Evolutionary conservation across 2,329 filamentous ascomycete species (phyloP).

Genomic region (Diaporthe ilicicola): DNA sequence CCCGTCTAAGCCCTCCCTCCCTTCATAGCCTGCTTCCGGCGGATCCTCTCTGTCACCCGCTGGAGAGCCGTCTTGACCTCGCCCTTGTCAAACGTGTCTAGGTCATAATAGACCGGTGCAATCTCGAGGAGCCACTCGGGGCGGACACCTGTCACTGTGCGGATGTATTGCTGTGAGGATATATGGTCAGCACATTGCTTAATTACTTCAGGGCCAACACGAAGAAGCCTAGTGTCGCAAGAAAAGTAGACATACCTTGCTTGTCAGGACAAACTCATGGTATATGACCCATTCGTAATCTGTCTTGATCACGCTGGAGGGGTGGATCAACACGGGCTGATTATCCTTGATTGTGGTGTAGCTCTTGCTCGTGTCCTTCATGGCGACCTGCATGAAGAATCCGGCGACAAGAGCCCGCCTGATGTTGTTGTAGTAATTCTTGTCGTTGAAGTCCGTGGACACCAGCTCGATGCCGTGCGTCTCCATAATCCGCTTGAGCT

Average conservation of each 20-base stretch:
- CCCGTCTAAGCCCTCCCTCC: conserved; percentile 41
- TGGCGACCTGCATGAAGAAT: conserved; percentile 99
- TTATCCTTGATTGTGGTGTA: conserved; percentile 98
- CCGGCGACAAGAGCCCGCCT: conserved; percentile 89
- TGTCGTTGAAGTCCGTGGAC: conserved; percentile 90
- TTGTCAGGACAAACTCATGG: conserved; percentile 97
- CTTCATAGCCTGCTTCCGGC: conserved; percentile 66
- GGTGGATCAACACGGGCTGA: conserved; percentile 91
- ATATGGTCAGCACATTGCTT: not conserved
- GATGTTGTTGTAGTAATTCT: conserved; percentile 98
- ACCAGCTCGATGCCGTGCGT: conserved; percentile 85
- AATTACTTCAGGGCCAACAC: not conserved
- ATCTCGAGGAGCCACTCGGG: conserved; percentile 98
- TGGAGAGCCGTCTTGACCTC: conserved; percentile 79
- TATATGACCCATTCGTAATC: conserved; percentile 98
- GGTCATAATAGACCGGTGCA: conserved; percentile 90
- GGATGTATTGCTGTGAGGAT: conserved; percentile 89
- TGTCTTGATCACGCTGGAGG: conserved; percentile 86
- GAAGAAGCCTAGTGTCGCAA: not conserved
- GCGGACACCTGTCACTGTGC: conserved; percentile 89
- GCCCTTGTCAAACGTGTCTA: conserved; percentile 82
- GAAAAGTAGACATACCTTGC: conserved; percentile 42
- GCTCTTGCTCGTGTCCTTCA: conserved; percentile 89
- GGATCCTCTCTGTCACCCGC: conserved; percentile 66
- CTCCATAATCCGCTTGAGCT: conserved; percentile 97